Evolutionary conservation across 768 basidiomycete genomes (phyloP).

Genomic region (Leccinum aurantiacum): DNA sequence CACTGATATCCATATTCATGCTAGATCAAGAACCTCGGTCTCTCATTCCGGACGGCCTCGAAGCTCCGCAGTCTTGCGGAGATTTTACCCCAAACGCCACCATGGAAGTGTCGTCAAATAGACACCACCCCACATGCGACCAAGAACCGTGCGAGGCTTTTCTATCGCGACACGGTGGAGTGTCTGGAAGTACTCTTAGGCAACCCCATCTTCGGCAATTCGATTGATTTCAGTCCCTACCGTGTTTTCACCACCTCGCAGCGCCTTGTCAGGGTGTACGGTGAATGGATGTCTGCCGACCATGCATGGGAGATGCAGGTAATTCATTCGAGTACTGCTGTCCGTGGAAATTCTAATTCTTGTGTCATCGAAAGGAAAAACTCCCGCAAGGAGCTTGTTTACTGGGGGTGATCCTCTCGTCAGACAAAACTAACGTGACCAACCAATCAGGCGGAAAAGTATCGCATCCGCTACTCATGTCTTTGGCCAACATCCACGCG

Average conservation of each 20-base stretch:
- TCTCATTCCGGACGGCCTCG: slow-evolving; percentile 20
- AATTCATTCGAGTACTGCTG: no score
- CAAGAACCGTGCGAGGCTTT: background rate
- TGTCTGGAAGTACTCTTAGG: background rate
- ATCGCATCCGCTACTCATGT: no score
- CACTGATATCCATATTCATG: background rate
- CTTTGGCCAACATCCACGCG: no score
- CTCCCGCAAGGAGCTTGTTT: no score
- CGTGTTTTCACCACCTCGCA: slow-evolving; percentile 13
- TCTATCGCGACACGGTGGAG: background rate
- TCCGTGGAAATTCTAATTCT: no score
- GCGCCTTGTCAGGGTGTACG: slow-evolving; percentile 8
- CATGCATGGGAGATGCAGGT: slow-evolving; percentile 31
- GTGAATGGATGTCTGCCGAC: slow-evolving; percentile 27
- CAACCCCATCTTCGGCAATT: slow-evolving; percentile 7
- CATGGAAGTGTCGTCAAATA: background rate
- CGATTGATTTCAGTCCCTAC: slow-evolving; percentile 11
- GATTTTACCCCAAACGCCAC: background rate
- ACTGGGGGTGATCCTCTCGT: no score
- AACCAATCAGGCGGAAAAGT: no score
- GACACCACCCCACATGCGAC: background rate
- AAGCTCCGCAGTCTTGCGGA: slow-evolving; percentile 2
- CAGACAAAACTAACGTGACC: no score
- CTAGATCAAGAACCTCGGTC: slow-evolving; percentile 13
- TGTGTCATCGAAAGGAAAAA: no score